A percentile compares a stretch with the other conserved stretches of the same genome.
phyloP scores from a whole-genome alignment of 805 yeast genomes.

The Kuraishia hungarica region DNA sequence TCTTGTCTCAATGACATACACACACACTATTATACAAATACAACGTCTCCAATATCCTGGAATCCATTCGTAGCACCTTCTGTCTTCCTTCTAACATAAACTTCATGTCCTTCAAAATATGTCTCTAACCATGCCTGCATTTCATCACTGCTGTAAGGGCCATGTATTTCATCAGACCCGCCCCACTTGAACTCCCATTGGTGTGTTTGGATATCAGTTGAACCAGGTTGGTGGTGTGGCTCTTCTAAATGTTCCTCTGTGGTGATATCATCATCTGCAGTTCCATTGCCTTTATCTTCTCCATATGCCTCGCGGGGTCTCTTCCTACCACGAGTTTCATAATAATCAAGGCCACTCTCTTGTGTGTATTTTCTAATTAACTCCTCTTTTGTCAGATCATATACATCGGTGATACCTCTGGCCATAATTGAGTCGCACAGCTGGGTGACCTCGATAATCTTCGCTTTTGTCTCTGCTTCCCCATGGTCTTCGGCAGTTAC shows the following conservation, averaged over 20 bases:
- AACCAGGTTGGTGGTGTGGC: too few relatives aligned
- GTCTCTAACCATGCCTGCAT: constrained; percentile 45
- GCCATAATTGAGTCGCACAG: constrained; percentile 34
- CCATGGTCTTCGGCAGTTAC: constrained; percentile 6
- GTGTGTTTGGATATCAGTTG: too few relatives aligned
- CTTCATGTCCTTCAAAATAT: constrained; percentile 37
- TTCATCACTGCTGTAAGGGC: constrained; percentile 42
- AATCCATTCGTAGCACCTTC: constrained; percentile 7
- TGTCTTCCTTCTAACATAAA: constrained; percentile 25
- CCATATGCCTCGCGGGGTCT: constrained; percentile 9
- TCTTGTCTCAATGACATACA: neutral
- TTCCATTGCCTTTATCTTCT: constrained; percentile 10
- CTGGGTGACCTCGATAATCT: constrained; percentile 36
- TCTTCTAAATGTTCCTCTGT: constrained; percentile 7
- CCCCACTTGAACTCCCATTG: constrained; percentile 47
- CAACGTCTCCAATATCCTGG: neutral
- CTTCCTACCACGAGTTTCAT: constrained; percentile 11
- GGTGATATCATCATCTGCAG: constrained; percentile 10
- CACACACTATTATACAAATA: neutral
- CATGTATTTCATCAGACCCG: constrained; percentile 31
- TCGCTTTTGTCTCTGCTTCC: constrained; percentile 11
- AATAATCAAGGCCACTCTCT: constrained; percentile 31
- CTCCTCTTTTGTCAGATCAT: constrained; percentile 51
- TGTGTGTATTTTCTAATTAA: constrained; percentile 33
- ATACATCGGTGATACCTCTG: constrained; percentile 33